Evolutionary conservation across 805 yeast genomes (phyloP).

Genomic region (Candida michaelii): DNA sequence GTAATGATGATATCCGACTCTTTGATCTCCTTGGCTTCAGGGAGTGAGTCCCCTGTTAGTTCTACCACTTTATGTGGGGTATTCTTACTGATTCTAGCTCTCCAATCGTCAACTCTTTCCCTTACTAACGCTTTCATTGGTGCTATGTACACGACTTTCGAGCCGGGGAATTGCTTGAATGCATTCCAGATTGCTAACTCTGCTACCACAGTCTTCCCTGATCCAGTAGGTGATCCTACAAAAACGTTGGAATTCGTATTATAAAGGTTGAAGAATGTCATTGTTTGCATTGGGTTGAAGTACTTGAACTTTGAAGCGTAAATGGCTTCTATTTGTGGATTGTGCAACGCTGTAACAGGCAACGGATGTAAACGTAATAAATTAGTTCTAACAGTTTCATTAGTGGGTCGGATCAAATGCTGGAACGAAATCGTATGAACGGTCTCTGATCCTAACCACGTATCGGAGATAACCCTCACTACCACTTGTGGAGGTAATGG

Average conservation of each 20-base stretch:
- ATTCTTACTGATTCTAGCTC: constrained; percentile 46
- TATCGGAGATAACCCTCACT: constrained; percentile 75
- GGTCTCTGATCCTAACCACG: constrained; percentile 87
- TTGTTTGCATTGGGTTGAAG: constrained; percentile 98
- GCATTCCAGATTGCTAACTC: constrained; percentile 98
- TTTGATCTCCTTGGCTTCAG: constrained; percentile 63
- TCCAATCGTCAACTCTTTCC: constrained; percentile 84
- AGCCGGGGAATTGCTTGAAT: constrained; percentile 73
- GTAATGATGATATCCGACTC: constrained; percentile 76
- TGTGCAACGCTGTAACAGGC: constrained; percentile 77
- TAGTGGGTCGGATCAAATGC: constrained; percentile 83
- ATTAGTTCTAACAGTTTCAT: constrained; percentile 82
- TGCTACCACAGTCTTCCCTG: constrained; percentile 97
- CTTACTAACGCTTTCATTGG: constrained; percentile 88
- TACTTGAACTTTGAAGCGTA: constrained; percentile 70
- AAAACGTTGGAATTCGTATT: constrained; percentile 76
- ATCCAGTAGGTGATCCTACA: constrained; percentile 98
- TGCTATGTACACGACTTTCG: constrained; percentile 81
- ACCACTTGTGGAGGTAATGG: constrained; percentile 90
- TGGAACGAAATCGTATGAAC: constrained; percentile 80
- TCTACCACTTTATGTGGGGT: constrained; percentile 62
- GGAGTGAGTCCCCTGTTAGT: constrained; percentile 79
- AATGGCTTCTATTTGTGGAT: constrained; percentile 63
- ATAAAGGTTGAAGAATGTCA: constrained; percentile 89
- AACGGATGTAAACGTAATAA: constrained; percentile 80